Conservation (phyloP, 2,329 filamentous ascomycete species). For the Penicillium sp. region DNA sequence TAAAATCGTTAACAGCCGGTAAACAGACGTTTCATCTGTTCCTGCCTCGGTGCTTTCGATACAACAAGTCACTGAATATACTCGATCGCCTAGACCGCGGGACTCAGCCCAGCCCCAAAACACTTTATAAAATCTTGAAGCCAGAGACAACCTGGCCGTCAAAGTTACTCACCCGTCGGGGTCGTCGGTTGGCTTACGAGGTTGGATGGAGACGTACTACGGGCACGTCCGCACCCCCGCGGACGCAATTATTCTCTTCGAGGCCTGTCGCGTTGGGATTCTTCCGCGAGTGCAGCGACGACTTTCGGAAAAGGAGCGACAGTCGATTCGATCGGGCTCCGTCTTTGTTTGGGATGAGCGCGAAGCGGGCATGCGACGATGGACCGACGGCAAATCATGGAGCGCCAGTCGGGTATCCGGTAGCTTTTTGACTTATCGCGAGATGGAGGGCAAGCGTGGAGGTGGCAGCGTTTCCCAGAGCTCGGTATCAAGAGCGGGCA, state of each 20-base stretch:
- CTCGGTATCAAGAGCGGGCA: slow-evolving; percentile 60
- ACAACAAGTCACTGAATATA: background rate
- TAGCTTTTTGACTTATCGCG: slow-evolving; percentile 93
- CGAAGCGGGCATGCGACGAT: slow-evolving; percentile 95
- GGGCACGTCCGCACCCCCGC: slow-evolving; percentile 92
- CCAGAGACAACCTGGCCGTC: slow-evolving; percentile 8
- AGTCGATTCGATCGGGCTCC: slow-evolving; percentile 92
- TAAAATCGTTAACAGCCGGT: background rate
- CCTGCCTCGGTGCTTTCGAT: background rate
- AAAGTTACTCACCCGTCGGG: slow-evolving; percentile 10
- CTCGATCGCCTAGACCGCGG: background rate
- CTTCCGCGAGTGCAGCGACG: slow-evolving; percentile 88
- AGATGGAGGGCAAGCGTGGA: slow-evolving; percentile 98
- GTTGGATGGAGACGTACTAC: slow-evolving; percentile 89
- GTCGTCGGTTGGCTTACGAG: slow-evolving; percentile 23
- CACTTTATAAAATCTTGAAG: background rate
- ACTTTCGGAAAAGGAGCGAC: slow-evolving; percentile 93
- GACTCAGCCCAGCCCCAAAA: background rate
- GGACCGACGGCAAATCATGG: slow-evolving; percentile 99
- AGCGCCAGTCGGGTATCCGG: slow-evolving; percentile 95
- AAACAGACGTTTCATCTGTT: background rate
- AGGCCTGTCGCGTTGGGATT: slow-evolving; percentile 86
- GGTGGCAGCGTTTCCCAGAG: slow-evolving; percentile 65
- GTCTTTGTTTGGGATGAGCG: slow-evolving; percentile 99
- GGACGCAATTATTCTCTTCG: slow-evolving; percentile 98